Conservation (phyloP, 768 basidiomycete genomes). For the Collybiopsis luxurians region DNA sequence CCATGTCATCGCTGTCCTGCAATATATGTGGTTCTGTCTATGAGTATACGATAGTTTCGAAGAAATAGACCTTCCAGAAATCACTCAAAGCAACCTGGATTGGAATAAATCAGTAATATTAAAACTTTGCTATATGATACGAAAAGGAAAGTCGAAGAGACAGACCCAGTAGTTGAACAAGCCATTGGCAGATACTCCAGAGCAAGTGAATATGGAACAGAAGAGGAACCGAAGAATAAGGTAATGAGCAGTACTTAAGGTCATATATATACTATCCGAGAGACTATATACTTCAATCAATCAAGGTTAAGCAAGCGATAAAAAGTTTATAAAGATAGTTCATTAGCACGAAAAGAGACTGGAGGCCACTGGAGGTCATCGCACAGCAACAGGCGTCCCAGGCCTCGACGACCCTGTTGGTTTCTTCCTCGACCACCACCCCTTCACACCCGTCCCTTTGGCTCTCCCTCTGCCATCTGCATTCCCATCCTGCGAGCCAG, state of each 20-base stretch:
- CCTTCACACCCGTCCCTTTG: not conserved
- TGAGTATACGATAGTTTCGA: not conserved
- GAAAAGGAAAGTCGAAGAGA: not conserved
- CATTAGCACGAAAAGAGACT: not conserved
- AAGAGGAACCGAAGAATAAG: no score
- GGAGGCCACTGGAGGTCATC: not conserved
- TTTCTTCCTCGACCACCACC: conserved; percentile 4
- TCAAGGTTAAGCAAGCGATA: no score
- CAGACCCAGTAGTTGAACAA: no score
- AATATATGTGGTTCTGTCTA: not conserved
- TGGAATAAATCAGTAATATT: no score
- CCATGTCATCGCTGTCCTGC: not conserved
- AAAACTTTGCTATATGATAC: no score
- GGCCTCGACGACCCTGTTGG: not conserved
- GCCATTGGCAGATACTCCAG: no score
- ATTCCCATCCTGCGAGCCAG: not conserved
- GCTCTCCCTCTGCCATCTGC: not conserved
- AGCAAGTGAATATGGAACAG: no score
- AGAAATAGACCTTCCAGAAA: no score
- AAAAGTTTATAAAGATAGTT: conserved; percentile 1
- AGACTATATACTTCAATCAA: no score
- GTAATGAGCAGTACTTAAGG: no score
- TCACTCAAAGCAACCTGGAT: no score
- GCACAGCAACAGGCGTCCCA: not conserved
- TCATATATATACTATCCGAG: no score